Evolutionary conservation across 2,329 filamentous ascomycete species (phyloP), one percentile per base, ranked within the genome.

Genomic region (Xylaria multiplex): DNA sequence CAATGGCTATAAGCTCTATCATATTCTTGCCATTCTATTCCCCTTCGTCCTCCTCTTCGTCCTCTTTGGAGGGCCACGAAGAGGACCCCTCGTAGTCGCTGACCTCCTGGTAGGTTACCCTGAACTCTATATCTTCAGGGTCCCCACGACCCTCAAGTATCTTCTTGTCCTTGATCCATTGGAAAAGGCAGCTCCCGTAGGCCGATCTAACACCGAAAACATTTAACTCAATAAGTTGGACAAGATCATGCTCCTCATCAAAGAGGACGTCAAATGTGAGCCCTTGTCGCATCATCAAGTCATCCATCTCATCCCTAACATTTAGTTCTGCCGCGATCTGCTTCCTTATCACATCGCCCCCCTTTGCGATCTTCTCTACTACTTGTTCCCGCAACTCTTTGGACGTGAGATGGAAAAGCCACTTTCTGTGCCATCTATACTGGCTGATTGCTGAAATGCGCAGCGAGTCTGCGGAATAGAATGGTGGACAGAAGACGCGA

Each of bases 111-210:
- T 43, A 66, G 22, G 52, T 66, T 14, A 78, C 67, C 14, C 76
- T 72, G 46, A 80, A 78, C 66, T 78, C 76, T n/a, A 75, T 13
- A 27, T 50, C 57, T 13, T 58, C 64, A 16, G 35, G 30, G 1
- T 64, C 48, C 60, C 71, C 68, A 5, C 71, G 67, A 8, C 70
- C 59, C 32, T 75, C 59, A 2, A 79, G 78, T 13, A 19, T 53
- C 27, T 70, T 27, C 3, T 73, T 72, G 70, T 84, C 79, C 8
- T 69, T 73, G 0, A 81, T 69, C 81, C 81, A 84, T 14, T 84
- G 78, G 65, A 82, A 85, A 30, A 84, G 70, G 68, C 80, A 83
- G 30, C 78, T 80, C 7, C 82, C 81, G 72, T 81, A 83, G 3
- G 77, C 78, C 24, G 79, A 81, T 67, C 79, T 75, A 1, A 76